Evolutionary conservation across 306 rosid species (phyloP), one percentile per base, ranked within the genome.

Genomic region (Sechiopsis laciniata): DNA sequence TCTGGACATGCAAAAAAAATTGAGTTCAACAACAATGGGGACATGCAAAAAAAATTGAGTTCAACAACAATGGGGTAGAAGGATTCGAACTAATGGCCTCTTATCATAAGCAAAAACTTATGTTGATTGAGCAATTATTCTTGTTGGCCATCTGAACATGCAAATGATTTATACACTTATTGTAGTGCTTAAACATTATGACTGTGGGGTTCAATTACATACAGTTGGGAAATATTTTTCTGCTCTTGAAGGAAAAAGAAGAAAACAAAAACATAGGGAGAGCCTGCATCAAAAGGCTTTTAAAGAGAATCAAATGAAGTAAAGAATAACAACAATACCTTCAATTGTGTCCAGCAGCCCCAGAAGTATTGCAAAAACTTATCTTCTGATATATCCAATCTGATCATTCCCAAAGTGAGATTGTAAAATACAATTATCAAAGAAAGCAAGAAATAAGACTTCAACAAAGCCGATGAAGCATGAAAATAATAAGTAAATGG

Each of bases 371-470:
- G 82, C 57, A 88, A 76, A 84, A 88, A 88, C 68, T 76, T 88
- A 45, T 83, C 87, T 81, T 88, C 86, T 21, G 90, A 81, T 74
- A 88, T 81, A 78, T 86, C 90, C 77, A 86, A 75, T 80, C 94
- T 88, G 82, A 77, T 77, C 32, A 56, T 55, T 79, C 40, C 77
- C 61, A 74, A 57, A 76, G 55, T 59, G 50, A 72, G 73, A 63
- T 46, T 46, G 61, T 45, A 13, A 61, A 40, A 29, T 73, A 51
- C 15, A 55, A 15, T 6, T 13, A 77, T 8, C 32, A 48, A 12
- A 71, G 8, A 80, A 29, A 59, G 5, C 50, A 72, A 54, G 11
- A 54, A 26, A 55, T 20, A 53, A 17, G 2, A 26, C 63, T 72
- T 69, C 58, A 21, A 48, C 20, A 46, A 69, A 48, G 73, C 21